Evolutionary conservation across 306 rosid genomes (phyloP).

Genomic region (Mucuna pruriens): DNA sequence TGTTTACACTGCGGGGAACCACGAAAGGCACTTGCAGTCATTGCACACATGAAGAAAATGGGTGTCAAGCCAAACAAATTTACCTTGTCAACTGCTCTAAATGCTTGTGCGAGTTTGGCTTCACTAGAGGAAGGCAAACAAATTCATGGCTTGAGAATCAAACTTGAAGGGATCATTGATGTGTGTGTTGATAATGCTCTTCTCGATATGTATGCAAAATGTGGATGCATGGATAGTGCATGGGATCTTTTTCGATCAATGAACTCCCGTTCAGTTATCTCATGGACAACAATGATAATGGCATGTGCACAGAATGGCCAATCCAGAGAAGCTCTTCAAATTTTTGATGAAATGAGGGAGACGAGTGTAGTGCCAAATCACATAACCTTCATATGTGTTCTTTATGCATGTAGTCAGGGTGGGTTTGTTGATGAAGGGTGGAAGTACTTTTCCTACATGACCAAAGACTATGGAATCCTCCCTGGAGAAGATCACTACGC

Average conservation of each 20-base stretch:
- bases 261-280: constrained; percentile 61
- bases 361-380: constrained; percentile 56
- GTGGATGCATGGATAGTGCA: constrained; percentile 70
- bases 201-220: constrained; percentile 87
- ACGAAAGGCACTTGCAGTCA: constrained; percentile 56
- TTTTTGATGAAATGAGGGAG: constrained; percentile 69
- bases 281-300: constrained; percentile 87
- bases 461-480: constrained; percentile 53
- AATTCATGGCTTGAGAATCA: constrained; percentile 69
- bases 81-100: constrained; percentile 73
- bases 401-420: constrained; percentile 87
- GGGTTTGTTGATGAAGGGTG: constrained; percentile 65
- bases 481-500: constrained; percentile 81
- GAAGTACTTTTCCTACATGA: constrained; percentile 67
- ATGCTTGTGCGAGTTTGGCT: constrained; percentile 69
- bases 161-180: constrained; percentile 66
- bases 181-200: constrained; percentile 79
- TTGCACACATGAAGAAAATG: constrained; percentile 52
- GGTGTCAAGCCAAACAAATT: constrained; percentile 67
- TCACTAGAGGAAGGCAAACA: constrained; percentile 78
- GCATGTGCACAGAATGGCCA: constrained; percentile 74
- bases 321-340: constrained; percentile 66
- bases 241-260: constrained; percentile 52
- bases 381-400: constrained; percentile 74
- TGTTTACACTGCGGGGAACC: constrained; percentile 70